Evolutionary conservation across 2,329 filamentous ascomycete genomes (phyloP), one percentile per base, ranked within the genome.

Genomic region (Sporothrix sp.): DNA sequence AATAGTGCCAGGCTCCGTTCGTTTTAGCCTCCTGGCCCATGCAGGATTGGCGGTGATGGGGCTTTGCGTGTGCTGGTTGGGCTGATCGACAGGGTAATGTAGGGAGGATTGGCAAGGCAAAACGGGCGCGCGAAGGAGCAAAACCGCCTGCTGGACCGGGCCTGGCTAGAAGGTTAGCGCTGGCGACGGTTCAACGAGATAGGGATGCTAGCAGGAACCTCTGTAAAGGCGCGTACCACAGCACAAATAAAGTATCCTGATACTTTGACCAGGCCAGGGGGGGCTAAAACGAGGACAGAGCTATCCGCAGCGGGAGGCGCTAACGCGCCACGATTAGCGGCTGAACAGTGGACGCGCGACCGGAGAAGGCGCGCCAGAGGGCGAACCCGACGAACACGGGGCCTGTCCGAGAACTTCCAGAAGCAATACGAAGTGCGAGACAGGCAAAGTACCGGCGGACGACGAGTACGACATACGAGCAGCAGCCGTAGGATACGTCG

Each of bases 1-100:
- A 3, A 9, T 14, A 4, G 10, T 44, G 42, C 28, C 42, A 33
- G 28, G 35, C 25, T 39, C 32, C 25, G 35, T 45, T 39, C 13
- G 46, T 48, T 48, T 39, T 48, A 39, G 36, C 46, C 46, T 48
- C 46, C 36, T 37, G 46, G 35, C 46, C 36, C 32, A 47, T 25
- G 23, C 33, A 33, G 35, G 28, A 39, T 39, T 48, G n/a, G n/a
- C n/a, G n/a, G n/a, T n/a, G n/a, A n/a, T n/a, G n/a, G n/a, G n/a
- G n/a, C n/a, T n/a, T n/a, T n/a, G n/a, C n/a, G n/a, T n/a, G n/a
- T n/a, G n/a, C n/a, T n/a, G n/a, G n/a, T n/a, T 25, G 25, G 36
- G 36, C n/a, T 18, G 46, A 48, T 48, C 46, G 27, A 36, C 46
- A 48, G 16, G 36, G 36, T 45, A 25, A 35, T 33, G 25, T 32